These are phyloP conservation scores for Taphrina flavorubra DNA, from an alignment of 1,139 yeast species.

Conservation along the genomic window DNA sequence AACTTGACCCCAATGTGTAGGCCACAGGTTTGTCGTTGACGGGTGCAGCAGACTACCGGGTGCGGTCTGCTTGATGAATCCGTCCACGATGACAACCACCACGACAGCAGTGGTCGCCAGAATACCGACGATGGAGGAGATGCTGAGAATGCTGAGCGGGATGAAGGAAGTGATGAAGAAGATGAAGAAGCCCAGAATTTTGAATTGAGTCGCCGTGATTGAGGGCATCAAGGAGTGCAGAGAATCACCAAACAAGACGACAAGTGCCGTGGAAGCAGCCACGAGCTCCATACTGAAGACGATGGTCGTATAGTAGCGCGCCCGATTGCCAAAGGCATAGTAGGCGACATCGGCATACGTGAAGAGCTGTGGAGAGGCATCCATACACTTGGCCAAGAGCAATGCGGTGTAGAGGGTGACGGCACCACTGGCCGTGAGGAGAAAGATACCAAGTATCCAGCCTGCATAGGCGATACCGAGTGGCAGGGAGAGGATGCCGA, in stretches of 20 bases:
- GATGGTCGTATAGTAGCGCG: constrained; percentile 68
- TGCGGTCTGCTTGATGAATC: constrained; percentile 59
- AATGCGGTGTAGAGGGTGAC: constrained; percentile 75
- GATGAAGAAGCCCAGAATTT: constrained; percentile 63
- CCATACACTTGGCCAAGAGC: constrained; percentile 67
- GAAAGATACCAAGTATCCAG: constrained; percentile 68
- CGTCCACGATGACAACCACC: constrained; percentile 64
- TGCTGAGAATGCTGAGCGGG: constrained; percentile 74
- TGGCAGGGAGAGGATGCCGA: constrained; percentile 84
- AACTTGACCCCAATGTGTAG: constrained; percentile 56
- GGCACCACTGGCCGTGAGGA: constrained; percentile 45
- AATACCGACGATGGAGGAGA: constrained; percentile 77
- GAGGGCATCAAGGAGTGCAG: constrained; percentile 68
- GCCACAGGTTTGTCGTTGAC: constrained; percentile 61
- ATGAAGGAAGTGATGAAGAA: constrained; percentile 69
- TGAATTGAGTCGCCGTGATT: constrained; percentile 59
- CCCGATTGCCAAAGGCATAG: constrained; percentile 70
- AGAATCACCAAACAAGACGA: constrained; percentile 84
- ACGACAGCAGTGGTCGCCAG: constrained; percentile 70
- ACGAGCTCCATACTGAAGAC: constrained; percentile 76
- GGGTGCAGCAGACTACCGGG: constrained; percentile 75
- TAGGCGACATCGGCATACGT: constrained; percentile 88
- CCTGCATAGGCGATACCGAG: constrained; percentile 81
- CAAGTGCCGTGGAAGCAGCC: constrained; percentile 75
- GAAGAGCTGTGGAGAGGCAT: constrained; percentile 74